Conservation (phyloP, 371 early-diverging fungal species). For the Mucor irregularis region DNA sequence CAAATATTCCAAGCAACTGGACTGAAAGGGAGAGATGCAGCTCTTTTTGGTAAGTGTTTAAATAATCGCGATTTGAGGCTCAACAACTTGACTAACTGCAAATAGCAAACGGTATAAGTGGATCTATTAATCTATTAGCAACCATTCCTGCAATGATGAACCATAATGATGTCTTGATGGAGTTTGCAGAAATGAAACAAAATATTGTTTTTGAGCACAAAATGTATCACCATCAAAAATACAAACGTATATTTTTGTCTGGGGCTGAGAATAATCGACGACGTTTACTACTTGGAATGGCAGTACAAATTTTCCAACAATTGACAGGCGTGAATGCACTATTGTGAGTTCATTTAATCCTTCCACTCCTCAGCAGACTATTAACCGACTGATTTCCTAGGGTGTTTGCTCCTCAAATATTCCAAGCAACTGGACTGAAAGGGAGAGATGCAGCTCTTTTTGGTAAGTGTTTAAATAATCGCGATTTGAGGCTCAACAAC, state of each 20-base stretch:
- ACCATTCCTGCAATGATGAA: constrained; percentile 81
- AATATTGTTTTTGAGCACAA: constrained; percentile 70
- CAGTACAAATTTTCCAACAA: constrained; percentile 76
- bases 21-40: constrained; percentile 46
- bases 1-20: constrained; percentile 70
- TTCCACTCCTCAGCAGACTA: neutral
- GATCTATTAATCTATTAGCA: constrained; percentile 64
- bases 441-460: constrained; percentile 51
- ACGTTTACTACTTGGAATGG: constrained; percentile 70
- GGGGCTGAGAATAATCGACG: constrained; percentile 58
- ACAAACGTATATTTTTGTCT: constrained; percentile 16
- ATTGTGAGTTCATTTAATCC: constrained; percentile 49
- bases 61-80: too few species aligned
- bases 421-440: constrained; percentile 63
- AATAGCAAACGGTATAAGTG: constrained; percentile 71
- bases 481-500: too few species aligned
- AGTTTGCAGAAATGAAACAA: constrained; percentile 74
- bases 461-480: constrained; percentile 22
- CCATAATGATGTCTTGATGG: constrained; percentile 53
- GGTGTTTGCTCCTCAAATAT: constrained; percentile 69
- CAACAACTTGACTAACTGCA: too few species aligned
- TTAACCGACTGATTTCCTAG: constrained; percentile 6
- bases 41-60: constrained; percentile 44
- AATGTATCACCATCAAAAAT: constrained; percentile 49
- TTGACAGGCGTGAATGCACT: constrained; percentile 75